phyloP scores from a whole-genome alignment of 1,284 basidiomycete genomes.

The Puccinia triticina region DNA sequence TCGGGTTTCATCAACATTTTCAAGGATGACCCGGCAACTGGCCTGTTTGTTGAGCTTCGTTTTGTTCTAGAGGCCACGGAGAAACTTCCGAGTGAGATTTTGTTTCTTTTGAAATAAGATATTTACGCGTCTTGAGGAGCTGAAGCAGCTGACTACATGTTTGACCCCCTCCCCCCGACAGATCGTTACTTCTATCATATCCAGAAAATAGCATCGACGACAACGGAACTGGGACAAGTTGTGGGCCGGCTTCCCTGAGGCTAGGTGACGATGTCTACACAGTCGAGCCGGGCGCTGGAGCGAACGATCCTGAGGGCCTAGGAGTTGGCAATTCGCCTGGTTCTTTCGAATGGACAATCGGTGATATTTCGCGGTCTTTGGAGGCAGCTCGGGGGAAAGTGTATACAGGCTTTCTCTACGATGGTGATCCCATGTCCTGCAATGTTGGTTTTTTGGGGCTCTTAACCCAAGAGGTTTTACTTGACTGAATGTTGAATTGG shows the following conservation, averaged over 20 bases:
- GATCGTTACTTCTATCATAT: conserved; percentile 39
- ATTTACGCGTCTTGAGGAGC: background rate
- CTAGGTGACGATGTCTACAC: conserved; percentile 39
- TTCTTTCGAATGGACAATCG: conserved; percentile 43
- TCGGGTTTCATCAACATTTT: background rate
- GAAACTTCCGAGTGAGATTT: conserved; percentile 13
- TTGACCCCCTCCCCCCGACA: background rate
- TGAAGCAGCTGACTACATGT: background rate
- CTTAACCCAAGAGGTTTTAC: background rate
- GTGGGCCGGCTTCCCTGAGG: conserved; percentile 24
- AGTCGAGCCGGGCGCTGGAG: conserved; percentile 8
- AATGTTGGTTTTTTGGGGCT: conserved; percentile 9
- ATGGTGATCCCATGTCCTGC: conserved; percentile 36
- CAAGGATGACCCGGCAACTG: background rate
- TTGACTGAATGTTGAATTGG: background rate
- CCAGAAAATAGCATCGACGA: conserved; percentile 13
- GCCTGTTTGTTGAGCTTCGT: background rate
- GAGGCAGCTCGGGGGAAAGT: background rate
- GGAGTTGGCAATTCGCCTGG: conserved; percentile 18
- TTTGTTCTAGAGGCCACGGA: conserved; percentile 5
- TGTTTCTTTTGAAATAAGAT: background rate
- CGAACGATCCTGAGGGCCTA: background rate
- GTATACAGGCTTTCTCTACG: conserved; percentile 39
- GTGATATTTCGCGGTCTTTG: conserved; percentile 40
- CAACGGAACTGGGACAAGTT: conserved; percentile 14